Evolutionary conservation across 345 rosid genomes (phyloP).

Genomic region (Erodium maritimum): DNA sequence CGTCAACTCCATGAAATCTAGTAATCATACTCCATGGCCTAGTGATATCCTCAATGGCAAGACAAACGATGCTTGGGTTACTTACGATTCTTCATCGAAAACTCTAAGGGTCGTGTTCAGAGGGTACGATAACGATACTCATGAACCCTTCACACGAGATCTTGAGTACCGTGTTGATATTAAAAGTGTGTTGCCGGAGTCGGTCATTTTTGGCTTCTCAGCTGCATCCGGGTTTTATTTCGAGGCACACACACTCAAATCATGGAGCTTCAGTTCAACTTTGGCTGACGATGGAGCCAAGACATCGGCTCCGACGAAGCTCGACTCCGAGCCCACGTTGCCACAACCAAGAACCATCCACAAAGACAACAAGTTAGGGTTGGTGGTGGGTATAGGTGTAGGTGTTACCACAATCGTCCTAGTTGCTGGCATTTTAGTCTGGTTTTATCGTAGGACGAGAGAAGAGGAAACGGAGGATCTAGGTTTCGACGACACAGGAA

Average conservation of each 20-base stretch:
- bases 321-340: no score
- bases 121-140: neutral
- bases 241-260: slow-evolving; percentile 10
- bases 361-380: no score
- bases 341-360: no score
- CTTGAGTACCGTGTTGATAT: slow-evolving; percentile 8
- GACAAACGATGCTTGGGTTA: slow-evolving; percentile 16
- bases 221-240: slow-evolving; percentile 10
- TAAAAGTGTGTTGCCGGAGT: slow-evolving; percentile 7
- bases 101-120: slow-evolving; percentile 10
- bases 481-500: no score
- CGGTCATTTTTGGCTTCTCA: slow-evolving; percentile 20
- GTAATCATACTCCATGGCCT: neutral
- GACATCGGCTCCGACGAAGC: no score
- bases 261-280: slow-evolving; percentile 13
- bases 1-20: slow-evolving; percentile 15
- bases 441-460: no score
- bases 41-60: slow-evolving; percentile 3
- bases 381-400: no score
- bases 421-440: no score
- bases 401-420: no score
- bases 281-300: no score
- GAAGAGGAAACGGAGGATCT: no score
- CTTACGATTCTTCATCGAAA: slow-evolving; percentile 13
- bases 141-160: neutral